phyloP scores from a whole-genome alignment of 495 filamentous ascomycete genomes.

The Penicillium samsonianum region DNA sequence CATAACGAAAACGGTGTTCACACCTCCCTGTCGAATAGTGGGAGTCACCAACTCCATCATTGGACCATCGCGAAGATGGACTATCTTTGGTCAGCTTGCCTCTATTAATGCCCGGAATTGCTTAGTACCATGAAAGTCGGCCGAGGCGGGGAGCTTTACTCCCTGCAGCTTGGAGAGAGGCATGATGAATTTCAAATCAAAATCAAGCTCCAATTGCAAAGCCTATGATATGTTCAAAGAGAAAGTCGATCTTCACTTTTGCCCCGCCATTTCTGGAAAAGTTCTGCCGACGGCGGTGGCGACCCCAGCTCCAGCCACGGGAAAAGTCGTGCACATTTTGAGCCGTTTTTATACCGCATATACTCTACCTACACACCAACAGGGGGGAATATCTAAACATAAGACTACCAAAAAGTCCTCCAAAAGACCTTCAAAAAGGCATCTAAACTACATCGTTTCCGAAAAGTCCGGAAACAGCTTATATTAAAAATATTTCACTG shows the following conservation, averaged over 20 bases:
- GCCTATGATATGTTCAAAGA: constrained; percentile 1
- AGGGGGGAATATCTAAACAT: no score
- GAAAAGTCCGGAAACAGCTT: no score
- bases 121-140: constrained; percentile 63
- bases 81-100: constrained; percentile 24
- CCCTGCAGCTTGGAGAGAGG: constrained; percentile 44
- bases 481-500: no score
- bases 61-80: constrained; percentile 73
- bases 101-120: constrained; percentile 23
- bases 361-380: no score
- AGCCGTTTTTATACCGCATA: no score
- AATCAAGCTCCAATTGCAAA: constrained; percentile 1
- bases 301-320: no score
- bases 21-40: constrained; percentile 68
- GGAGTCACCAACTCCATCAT: constrained; percentile 85
- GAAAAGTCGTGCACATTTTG: no score
- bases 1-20: constrained; percentile 85
- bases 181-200: constrained; percentile 23
- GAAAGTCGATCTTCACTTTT: constrained; percentile 12
- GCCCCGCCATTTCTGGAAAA: constrained; percentile 17
- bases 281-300: constrained; percentile 22
- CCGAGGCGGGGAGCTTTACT: constrained; percentile 66
- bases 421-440: no score
- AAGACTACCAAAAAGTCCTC: no score
- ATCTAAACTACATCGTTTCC: no score